Base-by-base conservation (phyloP, 2,329 filamentous ascomycete genomes). In the Cladophialophora bantiana region DNA sequence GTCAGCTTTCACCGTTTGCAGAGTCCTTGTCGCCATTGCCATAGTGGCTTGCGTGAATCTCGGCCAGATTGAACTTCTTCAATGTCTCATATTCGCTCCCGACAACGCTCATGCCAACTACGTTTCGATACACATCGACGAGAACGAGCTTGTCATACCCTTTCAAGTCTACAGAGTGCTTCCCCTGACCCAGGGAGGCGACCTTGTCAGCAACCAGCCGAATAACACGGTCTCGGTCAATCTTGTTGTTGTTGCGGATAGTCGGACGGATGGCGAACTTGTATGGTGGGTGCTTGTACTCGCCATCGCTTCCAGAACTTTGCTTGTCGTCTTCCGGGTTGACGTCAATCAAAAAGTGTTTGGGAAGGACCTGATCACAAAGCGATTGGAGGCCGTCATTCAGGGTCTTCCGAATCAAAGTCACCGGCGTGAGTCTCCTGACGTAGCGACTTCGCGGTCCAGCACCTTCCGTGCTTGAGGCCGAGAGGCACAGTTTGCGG, bases 261-360 rank as follows among this genome's bases (percentile, higher is more conserved):
- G 83, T 86, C 36, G 87, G 84, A 12, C 87, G 83, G 69, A 90
- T 89, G 5, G 88, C 87, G 72, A 88, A 90, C 85, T 89, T 76
- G 53, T 35, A 68, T 59, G 58, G 52, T 6, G 34, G 20, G 13
- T 65, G 61, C 20, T 26, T 20, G 40, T 12, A 34, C 13, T 20
- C 13, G 2, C 13, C 38, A 9, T 61, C 32, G 48, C 31, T 26
- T 7, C 13, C 20, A 10, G 54, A 54, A 62, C 62, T 74, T 79
- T 74, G 72, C 86, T 86, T 81, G 86, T 88, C 70, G 83, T 85
- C 15, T 81, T 77, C 57, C 75, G 75, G 15, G 42, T 81, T 81
- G 70, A 88, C 84, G 13, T 68, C 59, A 10, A 68, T 36, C 36
- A 35, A 48, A 72, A 90, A 89, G 71, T 88, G 82, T 58, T 86